These are phyloP conservation scores for Centella asiatica DNA, from an alignment of 129 eudicot genomes.

Conservation along the genomic window DNA sequence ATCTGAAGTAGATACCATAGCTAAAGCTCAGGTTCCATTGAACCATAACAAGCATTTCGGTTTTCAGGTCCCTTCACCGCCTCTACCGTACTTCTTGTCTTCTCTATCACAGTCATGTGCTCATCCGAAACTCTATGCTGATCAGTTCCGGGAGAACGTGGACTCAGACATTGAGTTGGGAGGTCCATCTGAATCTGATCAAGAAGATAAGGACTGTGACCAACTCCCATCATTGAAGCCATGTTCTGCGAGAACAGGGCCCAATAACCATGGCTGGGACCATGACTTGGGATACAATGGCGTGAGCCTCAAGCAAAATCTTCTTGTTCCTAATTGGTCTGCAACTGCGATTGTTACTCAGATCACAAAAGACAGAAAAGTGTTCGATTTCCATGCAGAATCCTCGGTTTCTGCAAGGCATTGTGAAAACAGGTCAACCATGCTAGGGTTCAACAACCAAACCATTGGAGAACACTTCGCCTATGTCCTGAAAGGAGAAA, in stretches of 20 bases:
- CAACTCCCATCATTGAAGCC: conserved; percentile 22
- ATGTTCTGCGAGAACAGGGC: conserved; percentile 21
- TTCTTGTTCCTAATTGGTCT: conserved; percentile 15
- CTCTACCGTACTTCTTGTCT: conserved; percentile 23
- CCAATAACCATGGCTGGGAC: conserved; percentile 30
- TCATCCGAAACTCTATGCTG: conserved; percentile 25
- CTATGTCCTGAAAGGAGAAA: conserved; percentile 24
- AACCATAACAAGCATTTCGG: conserved; percentile 16
- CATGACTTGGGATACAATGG: conserved; percentile 33
- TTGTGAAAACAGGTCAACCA: conserved; percentile 22
- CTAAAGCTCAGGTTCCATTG: neutral
- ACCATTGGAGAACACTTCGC: conserved; percentile 18
- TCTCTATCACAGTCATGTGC: conserved; percentile 24
- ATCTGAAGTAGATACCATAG: conserved; percentile 21
- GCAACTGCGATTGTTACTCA: conserved; percentile 22
- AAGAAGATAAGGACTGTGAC: conserved; percentile 27
- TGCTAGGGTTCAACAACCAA: conserved; percentile 23
- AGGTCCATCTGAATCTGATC: conserved; percentile 20
- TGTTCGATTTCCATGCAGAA: conserved; percentile 17
- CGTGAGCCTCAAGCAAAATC: conserved; percentile 18
- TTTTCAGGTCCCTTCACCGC: conserved; percentile 6
- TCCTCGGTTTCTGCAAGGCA: conserved; percentile 25
- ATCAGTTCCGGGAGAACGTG: conserved; percentile 9
- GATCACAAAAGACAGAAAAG: conserved; percentile 27
- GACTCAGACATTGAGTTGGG: conserved; percentile 21